These are phyloP conservation scores for Trematosphaeria pertusa DNA, from an alignment of 2,329 filamentous ascomycete species.

Conservation along the genomic window DNA sequence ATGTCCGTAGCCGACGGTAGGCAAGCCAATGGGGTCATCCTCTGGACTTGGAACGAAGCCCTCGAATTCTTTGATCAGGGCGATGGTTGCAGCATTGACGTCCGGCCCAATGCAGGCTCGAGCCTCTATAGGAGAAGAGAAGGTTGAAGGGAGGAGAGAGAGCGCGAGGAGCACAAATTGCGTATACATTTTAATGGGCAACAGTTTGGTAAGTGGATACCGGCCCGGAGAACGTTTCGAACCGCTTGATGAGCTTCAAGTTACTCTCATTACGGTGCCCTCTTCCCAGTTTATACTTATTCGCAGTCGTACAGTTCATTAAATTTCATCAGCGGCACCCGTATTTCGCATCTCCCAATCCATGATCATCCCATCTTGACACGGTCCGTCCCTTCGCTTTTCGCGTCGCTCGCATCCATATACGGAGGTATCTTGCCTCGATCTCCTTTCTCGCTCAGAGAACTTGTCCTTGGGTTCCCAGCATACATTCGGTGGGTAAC, in stretches of 20 bases:
- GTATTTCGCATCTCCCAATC: not conserved
- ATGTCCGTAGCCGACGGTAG: constrained; percentile 61
- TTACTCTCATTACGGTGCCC: not conserved
- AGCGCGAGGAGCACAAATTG: constrained; percentile 4
- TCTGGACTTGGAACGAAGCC: constrained; percentile 38
- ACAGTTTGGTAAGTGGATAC: not conserved
- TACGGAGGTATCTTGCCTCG: not conserved
- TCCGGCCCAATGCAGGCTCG: constrained; percentile 25
- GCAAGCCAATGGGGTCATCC: constrained; percentile 55
- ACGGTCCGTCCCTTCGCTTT: not conserved
- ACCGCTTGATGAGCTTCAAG: not conserved
- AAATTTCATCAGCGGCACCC: not conserved
- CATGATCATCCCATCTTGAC: not conserved
- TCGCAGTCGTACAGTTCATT: constrained; percentile 1
- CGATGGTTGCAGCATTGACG: constrained; percentile 45
- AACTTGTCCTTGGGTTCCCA: not conserved
- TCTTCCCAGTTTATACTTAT: not conserved
- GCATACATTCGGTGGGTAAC: not conserved
- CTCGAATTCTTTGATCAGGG: constrained; percentile 49
- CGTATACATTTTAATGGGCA: not conserved
- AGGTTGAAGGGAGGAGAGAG: constrained; percentile 6
- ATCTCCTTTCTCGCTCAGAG: not conserved
- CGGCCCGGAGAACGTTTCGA: too few relatives aligned
- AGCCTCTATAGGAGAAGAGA: constrained; percentile 13
- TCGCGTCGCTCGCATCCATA: too few relatives aligned